Base-by-base conservation (phyloP, 1,139 yeast genomes). In the Suhomyces terraborum region DNA sequence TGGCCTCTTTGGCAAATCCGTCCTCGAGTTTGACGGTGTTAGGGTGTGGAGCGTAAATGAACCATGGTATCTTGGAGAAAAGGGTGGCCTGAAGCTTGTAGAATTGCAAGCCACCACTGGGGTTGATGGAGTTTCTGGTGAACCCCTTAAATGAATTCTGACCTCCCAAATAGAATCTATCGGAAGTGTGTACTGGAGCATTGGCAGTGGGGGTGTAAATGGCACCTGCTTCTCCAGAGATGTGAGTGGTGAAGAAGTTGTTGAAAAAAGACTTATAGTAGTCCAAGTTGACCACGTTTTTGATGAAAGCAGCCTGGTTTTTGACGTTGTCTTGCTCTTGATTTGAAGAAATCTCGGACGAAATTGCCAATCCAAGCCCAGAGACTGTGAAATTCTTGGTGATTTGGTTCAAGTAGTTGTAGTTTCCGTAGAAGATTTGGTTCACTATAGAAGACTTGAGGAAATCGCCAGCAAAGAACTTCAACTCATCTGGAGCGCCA, bases 161-260 rank as follows among this genome's bases (percentile, higher is more conserved):
- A 0, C 79, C 79, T 8, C 79, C 79, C 42, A 77, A 62, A 51
- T 75, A 77, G 50, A 77, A 78, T 45, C 71, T 67, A 51, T 79
- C 84, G 9, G 70, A 56, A 6, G 61, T 53, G 46, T 74, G 79
- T 17, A 77, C 64, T 10, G 68, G 64, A 3, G 52, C 41, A 22
- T 48, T 48, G 12, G 42, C 36, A n/a, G 49, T 40, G 9, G 59
- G 58, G n/a, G 59, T 52, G 44, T 54, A 54, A 31, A 66, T 59
- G 10, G 64, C 60, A 13, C 82, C 83, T 20, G 64, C 48, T 27
- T 66, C 64, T 13, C 62, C 55, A 12, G 58, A 49, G 2, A 70
- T 43, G 24, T 66, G 65, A 26, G 75, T 50, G 14, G 79, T 76
- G 39, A 77, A 35, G 40, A 50, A 52, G 42, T 72, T 64, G 32